Evolutionary conservation across 768 basidiomycete genomes (phyloP).

Genomic region (Rhodotorula toruloides): DNA sequence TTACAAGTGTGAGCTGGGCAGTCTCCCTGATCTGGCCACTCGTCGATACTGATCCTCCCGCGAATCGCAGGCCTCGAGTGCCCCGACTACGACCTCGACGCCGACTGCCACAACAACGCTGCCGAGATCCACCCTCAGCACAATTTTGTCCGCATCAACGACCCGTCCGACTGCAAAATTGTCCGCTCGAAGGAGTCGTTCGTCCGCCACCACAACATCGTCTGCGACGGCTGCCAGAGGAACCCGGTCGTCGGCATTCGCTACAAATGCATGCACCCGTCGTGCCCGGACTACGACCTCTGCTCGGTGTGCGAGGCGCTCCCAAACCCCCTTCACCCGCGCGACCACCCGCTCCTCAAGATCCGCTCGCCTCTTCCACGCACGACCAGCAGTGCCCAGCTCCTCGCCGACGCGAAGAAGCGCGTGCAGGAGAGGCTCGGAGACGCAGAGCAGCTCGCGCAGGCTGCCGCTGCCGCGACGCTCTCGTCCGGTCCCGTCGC

Average conservation of each 20-base stretch:
- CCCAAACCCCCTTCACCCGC: constrained; percentile 70
- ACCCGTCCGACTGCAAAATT: neutral
- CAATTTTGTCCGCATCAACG: constrained; percentile 22
- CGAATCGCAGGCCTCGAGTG: constrained; percentile 17
- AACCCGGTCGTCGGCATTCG: constrained; percentile 64
- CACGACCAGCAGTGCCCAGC: too few relatives aligned
- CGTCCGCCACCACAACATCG: constrained; percentile 54
- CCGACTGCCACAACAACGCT: neutral
- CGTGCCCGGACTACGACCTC: constrained; percentile 74
- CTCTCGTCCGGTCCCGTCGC: constrained; percentile 4
- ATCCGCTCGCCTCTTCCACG: constrained; percentile 46
- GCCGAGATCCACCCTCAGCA: constrained; percentile 17
- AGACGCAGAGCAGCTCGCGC: neutral
- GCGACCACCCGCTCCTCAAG: constrained; percentile 68
- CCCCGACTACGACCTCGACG: constrained; percentile 27
- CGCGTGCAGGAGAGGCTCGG: neutral
- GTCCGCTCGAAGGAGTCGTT: neutral
- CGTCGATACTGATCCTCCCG: too few relatives aligned
- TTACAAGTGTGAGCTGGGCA: constrained; percentile 60
- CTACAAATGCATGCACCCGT: constrained; percentile 77
- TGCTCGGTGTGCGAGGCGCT: constrained; percentile 72
- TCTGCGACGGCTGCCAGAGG: constrained; percentile 67
- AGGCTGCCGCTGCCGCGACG: neutral
- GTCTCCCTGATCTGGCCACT: neutral
- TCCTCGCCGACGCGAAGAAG: neutral